Evolutionary conservation across 352 stramenopile species (phyloP).

Genomic region (Halophytophthora batemanensis): DNA sequence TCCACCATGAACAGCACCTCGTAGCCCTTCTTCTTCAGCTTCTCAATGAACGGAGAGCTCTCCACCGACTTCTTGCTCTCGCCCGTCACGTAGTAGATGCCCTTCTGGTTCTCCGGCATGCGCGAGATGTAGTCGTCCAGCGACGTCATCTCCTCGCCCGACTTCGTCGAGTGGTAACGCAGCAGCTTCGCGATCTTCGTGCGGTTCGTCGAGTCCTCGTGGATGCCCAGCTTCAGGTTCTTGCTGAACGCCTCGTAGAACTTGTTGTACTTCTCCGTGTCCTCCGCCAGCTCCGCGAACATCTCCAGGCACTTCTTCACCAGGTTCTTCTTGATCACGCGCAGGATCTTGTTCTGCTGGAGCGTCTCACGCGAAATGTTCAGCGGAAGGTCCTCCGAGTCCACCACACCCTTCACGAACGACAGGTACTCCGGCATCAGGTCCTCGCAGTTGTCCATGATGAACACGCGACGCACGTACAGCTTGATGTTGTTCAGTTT

Average conservation of each 20-base stretch:
- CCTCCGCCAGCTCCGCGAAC: constrained; percentile 98
- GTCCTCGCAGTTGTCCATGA: constrained; percentile 99
- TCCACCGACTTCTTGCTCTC: constrained; percentile 99
- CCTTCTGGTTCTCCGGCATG: constrained; percentile 96
- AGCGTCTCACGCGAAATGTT: constrained; percentile 99
- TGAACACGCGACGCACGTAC: constrained; percentile 99
- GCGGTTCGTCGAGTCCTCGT: constrained; percentile 99
- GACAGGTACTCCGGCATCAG: constrained; percentile 99
- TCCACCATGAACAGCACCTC: constrained; percentile 99
- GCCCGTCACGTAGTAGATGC: constrained; percentile 99
- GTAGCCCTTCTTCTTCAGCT: constrained; percentile 99
- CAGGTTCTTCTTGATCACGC: constrained; percentile 99
- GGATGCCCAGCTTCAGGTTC: constrained; percentile 99
- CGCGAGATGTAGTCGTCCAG: constrained; percentile 98
- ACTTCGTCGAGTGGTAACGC: constrained; percentile 99
- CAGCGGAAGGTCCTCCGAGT: constrained; percentile 98
- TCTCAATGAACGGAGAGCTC: constrained; percentile 99
- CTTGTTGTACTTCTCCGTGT: constrained; percentile 98
- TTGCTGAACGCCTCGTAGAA: constrained; percentile 99
- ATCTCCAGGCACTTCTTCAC: constrained; percentile 99
- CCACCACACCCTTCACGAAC: constrained; percentile 99
- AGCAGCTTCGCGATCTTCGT: constrained; percentile 99
- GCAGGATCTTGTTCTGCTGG: constrained; percentile 99
- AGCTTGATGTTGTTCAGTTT: constrained; percentile 99
- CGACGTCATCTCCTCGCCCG: constrained; percentile 94